Evolutionary conservation across 768 basidiomycete genomes (phyloP), one percentile per base, ranked within the genome.

Genomic region (Xerocomellus dryophilus): DNA sequence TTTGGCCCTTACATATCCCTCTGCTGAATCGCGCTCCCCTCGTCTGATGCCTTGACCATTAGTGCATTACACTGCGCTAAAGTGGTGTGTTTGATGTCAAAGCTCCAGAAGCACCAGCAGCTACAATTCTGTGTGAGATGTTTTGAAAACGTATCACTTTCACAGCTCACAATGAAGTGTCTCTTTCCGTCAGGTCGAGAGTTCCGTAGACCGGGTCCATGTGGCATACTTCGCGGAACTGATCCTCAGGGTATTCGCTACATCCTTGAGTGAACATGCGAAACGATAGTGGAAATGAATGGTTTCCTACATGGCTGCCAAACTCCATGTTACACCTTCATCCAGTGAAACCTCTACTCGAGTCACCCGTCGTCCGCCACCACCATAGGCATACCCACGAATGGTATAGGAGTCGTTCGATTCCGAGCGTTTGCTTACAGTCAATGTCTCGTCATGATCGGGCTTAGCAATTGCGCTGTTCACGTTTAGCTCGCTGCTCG

Each of bases 71-170:
- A 70, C 2, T 64, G 56, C 38, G 58, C 59, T 18, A 85, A 63
- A 21, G 61, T 51, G n/a, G 52, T 43, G 12, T 77, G 45, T 1
- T 70, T 56, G 10, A 81, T 66, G 1, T 71, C 65, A 52, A 76
- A 71, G 1, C 67, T 65, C 82, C 82, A 86, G 66, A 84, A 81
- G 53, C 77, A 81, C 84, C 84, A 85, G 61, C 82, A 84, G 60
- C 65, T 66, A 38, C 14, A 17, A 27, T 15, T 0, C 4, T 5
- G 18, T n/a, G 34, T 49, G 20, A 53, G 32, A 25, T 7, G 8
- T 4, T 31, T 36, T 0, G 6, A 51, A 17, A 32, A 9, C 20
- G 3, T 29, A 21, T 50, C 15, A 25, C 34, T n/a, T 31, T 51
- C 21, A 8, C 15, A 42, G 25, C 72, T 64, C 38, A 74, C 73